Evolutionary conservation across 768 basidiomycete genomes (phyloP), one percentile per base, ranked within the genome.

Genomic region (Amanita pseudoporphyria): DNA sequence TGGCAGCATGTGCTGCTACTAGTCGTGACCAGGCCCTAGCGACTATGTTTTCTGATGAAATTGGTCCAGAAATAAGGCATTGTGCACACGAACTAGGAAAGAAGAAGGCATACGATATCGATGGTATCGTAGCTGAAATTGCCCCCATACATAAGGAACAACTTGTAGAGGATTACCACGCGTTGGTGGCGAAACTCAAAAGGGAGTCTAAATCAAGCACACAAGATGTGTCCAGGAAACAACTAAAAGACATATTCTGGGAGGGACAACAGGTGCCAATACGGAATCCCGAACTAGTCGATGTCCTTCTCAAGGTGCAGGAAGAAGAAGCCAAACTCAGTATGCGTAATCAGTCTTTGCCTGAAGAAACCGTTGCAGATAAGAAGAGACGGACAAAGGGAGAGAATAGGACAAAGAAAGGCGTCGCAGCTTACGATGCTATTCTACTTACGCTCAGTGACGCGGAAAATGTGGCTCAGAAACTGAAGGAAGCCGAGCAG

Each of bases 61-160:
- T 95, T 47, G 83, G 87, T 19, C 92, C 95, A 0, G 82, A 96
- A 63, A 91, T 98, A 47, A 73, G 95, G 39, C 85, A 93, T 65
- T 91, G 86, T 56, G 93, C 94, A 0, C 95, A 97, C 58, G 84
- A 91, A 58, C 71, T 94, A 12, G 88, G 91, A 1, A 71, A 80
- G 46, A 71, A 71, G 37, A 84, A 81, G 57, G 82, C 87, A 3
- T 94, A 93, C 64, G 88, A 92, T 61, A 68, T 92, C 26, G 84
- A 87, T 54, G 77, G 71, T 3, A 84, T 93, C 54, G 84, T 81
- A 16, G 67, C 70, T 5, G 84, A 86, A 49, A 60, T 87, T 10
- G 74, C 82, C 2, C 66, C 73, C 0, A 69, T 71, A 52, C 75
- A 82, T 53, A 71, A 75, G 46, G 74, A 73, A 41, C 67, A 78